These are phyloP conservation scores for Lactarius vividus DNA, from an alignment of 768 basidiomycete genomes.

Conservation along the genomic window DNA sequence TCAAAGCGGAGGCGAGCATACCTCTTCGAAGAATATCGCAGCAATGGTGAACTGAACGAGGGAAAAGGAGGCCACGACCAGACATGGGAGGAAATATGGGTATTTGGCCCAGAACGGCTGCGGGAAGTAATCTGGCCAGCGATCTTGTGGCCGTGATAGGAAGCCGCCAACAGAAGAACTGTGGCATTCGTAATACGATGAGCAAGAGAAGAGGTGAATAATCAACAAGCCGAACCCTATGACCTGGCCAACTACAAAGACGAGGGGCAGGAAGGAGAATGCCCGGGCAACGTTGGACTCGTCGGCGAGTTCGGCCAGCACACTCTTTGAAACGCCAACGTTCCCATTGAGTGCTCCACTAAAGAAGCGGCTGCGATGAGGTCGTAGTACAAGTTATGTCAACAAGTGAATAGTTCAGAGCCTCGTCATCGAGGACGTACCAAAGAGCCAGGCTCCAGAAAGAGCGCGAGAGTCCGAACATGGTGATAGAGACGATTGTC, in stretches of 20 bases:
- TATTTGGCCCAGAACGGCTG: slow-evolving; percentile 28
- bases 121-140: slow-evolving; percentile 25
- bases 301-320: slow-evolving; percentile 64
- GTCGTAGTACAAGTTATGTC: neutral
- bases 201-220: neutral
- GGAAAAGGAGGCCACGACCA: neutral
- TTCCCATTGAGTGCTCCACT: slow-evolving; percentile 2
- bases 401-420: neutral
- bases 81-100: slow-evolving; percentile 32
- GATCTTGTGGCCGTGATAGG: slow-evolving; percentile 29
- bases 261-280: slow-evolving; percentile 36
- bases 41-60: neutral
- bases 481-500: slow-evolving; percentile 34
- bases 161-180: slow-evolving; percentile 25
- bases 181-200: neutral
- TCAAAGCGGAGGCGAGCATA: neutral
- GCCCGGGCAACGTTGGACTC: slow-evolving; percentile 50
- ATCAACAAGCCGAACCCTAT: neutral
- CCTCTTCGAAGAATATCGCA: slow-evolving; percentile 1
- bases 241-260: neutral
- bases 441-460: slow-evolving; percentile 34
- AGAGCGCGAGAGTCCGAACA: slow-evolving; percentile 38
- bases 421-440: neutral
- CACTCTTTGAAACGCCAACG: slow-evolving; percentile 63
- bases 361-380: neutral